These are phyloP conservation scores for Nicotiana benthamiana DNA, from an alignment of 257 asterid genomes.

Conservation along the genomic window DNA sequence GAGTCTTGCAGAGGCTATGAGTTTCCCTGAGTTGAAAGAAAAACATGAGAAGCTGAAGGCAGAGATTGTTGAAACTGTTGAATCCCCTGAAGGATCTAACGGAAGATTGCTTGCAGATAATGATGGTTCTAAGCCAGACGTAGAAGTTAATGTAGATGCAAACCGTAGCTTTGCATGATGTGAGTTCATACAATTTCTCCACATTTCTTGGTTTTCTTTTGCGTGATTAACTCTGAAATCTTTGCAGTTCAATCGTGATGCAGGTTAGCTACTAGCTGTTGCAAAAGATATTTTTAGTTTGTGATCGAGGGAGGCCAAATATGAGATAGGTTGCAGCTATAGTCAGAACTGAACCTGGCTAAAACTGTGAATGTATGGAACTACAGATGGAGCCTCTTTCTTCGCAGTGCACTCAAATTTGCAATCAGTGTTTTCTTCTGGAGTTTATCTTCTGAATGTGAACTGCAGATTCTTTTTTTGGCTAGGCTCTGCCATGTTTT, in stretches of 20 bases:
- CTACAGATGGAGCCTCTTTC: conserved; percentile 3
- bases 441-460: not conserved
- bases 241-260: conserved; percentile 19
- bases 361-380: too few species aligned
- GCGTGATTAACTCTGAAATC: not conserved
- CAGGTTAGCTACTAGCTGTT: conserved; percentile 15
- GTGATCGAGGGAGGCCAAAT: too few species aligned
- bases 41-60: conserved; percentile 46
- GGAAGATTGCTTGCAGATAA: conserved; percentile 32
- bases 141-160: conserved; percentile 27
- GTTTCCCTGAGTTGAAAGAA: conserved; percentile 40
- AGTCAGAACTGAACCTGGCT: too few species aligned
- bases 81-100: conserved; percentile 37
- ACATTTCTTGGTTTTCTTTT: not conserved
- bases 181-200: conserved; percentile 11
- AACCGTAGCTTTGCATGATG: conserved; percentile 40
- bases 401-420: not conserved
- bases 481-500: not conserved
- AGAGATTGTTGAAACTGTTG: conserved; percentile 33
- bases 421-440: not conserved
- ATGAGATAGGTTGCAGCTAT: too few species aligned
- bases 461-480: not conserved
- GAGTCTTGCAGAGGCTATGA: conserved; percentile 40
- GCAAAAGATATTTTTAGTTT: not conserved
- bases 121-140: conserved; percentile 9